Evolutionary conservation across 2,329 filamentous ascomycete species (phyloP).

Genomic region (Penicillium expansum): DNA sequence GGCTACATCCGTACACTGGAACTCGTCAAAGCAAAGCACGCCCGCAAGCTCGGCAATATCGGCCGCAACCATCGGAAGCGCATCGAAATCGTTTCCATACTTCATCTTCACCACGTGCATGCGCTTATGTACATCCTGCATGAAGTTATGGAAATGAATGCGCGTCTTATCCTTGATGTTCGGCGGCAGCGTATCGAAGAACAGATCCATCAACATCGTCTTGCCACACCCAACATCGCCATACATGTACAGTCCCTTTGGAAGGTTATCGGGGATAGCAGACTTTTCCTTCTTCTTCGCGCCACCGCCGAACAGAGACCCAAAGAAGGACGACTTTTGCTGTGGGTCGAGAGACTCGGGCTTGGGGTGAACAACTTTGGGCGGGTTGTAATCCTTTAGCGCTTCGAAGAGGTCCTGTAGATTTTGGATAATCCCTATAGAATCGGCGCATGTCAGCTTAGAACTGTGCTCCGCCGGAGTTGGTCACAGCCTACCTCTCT

Average conservation of each 20-base stretch:
- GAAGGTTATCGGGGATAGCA: conserved; percentile 67
- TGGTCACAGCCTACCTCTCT: conserved; percentile 63
- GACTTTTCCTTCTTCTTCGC: conserved; percentile 31
- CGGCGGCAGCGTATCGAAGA: conserved; percentile 84
- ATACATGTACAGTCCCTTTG: conserved; percentile 88
- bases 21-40: conserved; percentile 96
- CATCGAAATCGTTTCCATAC: conserved; percentile 86
- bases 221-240: conserved; percentile 97
- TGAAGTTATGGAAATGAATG: conserved; percentile 99
- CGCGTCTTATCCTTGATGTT: conserved; percentile 80
- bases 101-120: conserved; percentile 86
- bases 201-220: conserved; percentile 99
- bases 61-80: conserved; percentile 88
- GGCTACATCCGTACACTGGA: conserved; percentile 96
- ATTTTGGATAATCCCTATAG: conserved; percentile 75
- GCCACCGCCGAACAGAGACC: conserved; percentile 42
- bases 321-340: conserved; percentile 53
- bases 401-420: conserved; percentile 87
- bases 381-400: conserved; percentile 69
- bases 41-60: conserved; percentile 82
- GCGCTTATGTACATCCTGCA: conserved; percentile 93
- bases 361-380: conserved; percentile 71
- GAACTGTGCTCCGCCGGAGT: not conserved
- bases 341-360: conserved; percentile 64
- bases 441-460: not conserved